Evolutionary conservation across 768 basidiomycete species (phyloP).

Genomic region (Tephrocybe sp.): DNA sequence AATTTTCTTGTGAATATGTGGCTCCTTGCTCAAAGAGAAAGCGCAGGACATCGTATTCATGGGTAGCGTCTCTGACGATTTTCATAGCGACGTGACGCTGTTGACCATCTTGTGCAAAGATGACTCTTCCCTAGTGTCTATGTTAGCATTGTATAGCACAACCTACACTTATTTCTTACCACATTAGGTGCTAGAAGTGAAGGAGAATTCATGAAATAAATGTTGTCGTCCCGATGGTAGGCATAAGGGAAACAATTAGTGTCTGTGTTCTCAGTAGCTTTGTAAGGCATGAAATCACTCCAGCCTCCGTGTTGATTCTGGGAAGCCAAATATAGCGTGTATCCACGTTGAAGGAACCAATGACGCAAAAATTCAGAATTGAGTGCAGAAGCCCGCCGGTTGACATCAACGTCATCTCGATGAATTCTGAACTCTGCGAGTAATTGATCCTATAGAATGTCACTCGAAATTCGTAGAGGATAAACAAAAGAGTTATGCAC

Average conservation of each 20-base stretch:
- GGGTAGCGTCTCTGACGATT: slow-evolving; percentile 16
- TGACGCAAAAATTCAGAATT: neutral
- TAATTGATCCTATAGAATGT: no score
- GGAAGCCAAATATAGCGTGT: neutral
- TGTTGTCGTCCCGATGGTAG: neutral
- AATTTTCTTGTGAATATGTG: neutral
- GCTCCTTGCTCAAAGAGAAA: slow-evolving; percentile 16
- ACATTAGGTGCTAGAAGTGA: neutral
- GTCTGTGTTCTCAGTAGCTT: no score
- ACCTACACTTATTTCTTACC: no score
- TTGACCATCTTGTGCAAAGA: slow-evolving; percentile 23
- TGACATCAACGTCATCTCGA: neutral
- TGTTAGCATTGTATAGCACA: neutral
- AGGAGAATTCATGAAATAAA: neutral
- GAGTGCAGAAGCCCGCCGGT: neutral
- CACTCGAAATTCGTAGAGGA: no score
- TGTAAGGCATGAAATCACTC: neutral
- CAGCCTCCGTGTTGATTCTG: no score
- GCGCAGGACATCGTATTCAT: slow-evolving; percentile 23
- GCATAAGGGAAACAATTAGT: neutral
- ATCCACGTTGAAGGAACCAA: neutral
- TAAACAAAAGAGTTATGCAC: no score
- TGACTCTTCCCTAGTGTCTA: neutral
- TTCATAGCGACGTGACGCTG: slow-evolving; percentile 26
- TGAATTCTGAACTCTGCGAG: neutral